Percentiles rank a stretch among this genome's conserved stretches.
These are phyloP conservation scores for Globisporangium rhizosaccharum DNA, from an alignment of 352 stramenopile genomes.

Conservation along the genomic window DNA sequence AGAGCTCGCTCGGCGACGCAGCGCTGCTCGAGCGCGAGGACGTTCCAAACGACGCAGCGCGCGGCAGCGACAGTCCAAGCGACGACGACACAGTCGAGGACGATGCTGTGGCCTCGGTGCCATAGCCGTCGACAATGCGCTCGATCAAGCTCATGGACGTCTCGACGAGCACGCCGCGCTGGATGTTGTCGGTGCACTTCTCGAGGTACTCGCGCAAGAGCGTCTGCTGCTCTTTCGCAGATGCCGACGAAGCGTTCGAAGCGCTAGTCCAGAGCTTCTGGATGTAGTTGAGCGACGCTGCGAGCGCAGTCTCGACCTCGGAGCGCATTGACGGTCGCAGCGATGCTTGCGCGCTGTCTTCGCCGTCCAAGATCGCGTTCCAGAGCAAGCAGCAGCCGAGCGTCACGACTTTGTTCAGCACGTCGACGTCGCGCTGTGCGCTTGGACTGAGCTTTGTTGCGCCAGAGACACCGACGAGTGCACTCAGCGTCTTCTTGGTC, in stretches of 20 bases:
- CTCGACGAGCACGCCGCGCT: constrained; percentile 42
- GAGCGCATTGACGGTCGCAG: constrained; percentile 32
- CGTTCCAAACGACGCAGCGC: constrained; percentile 14
- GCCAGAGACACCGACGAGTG: constrained; percentile 47
- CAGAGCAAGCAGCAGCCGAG: constrained; percentile 76
- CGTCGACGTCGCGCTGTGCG: constrained; percentile 64
- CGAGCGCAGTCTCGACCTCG: constrained; percentile 54
- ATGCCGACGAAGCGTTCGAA: constrained; percentile 33
- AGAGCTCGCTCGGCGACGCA: constrained; percentile 40
- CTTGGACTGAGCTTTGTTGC: constrained; percentile 38
- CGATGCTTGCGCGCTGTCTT: not conserved
- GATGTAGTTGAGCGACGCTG: constrained; percentile 66
- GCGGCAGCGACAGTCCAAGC: constrained; percentile 25
- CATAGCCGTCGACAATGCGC: constrained; percentile 50
- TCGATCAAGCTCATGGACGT: constrained; percentile 79
- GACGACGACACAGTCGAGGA: constrained; percentile 36
- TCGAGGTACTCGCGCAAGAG: constrained; percentile 62
- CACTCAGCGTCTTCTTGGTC: constrained; percentile 71
- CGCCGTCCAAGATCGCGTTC: constrained; percentile 48
- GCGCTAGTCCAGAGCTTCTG: constrained; percentile 51
- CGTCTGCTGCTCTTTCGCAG: constrained; percentile 70
- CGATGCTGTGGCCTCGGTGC: constrained; percentile 27
- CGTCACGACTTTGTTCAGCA: constrained; percentile 67
- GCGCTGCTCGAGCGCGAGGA: constrained; percentile 22
- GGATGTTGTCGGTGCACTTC: constrained; percentile 72